phyloP scores from a whole-genome alignment of 1,284 basidiomycete species.

The Rugiboletus extremiorientalis region DNA sequence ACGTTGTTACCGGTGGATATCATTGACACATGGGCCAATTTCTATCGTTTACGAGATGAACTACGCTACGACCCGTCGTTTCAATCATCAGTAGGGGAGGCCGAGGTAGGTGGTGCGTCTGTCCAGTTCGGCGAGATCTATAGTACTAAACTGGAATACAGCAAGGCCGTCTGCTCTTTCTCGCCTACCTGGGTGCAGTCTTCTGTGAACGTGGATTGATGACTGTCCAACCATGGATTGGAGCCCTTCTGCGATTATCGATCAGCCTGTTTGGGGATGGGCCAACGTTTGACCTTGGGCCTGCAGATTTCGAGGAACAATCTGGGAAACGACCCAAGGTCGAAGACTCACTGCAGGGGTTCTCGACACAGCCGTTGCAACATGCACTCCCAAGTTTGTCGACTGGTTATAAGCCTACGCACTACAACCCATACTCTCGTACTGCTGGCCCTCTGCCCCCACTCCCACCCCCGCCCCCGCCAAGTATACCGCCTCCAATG shows the following conservation, averaged over 20 bases:
- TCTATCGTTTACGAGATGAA: conserved; percentile 57
- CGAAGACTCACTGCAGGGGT: conserved; percentile 30
- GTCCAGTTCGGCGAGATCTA: conserved; percentile 15
- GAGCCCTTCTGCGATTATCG: conserved; percentile 45
- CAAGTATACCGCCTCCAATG: conserved; percentile 28
- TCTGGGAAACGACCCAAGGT: conserved; percentile 32
- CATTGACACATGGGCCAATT: conserved; percentile 56
- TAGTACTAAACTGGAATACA: conserved; percentile 30
- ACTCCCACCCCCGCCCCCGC: conserved; percentile 19
- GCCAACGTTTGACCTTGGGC: conserved; percentile 22
- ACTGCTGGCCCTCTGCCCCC: conserved; percentile 12
- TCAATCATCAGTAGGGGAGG: conserved; percentile 38
- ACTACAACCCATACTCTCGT: conserved; percentile 35
- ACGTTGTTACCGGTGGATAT: conserved; percentile 44
- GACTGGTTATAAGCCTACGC: conserved; percentile 23
- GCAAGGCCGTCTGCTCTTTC: conserved; percentile 60
- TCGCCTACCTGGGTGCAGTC: conserved; percentile 67
- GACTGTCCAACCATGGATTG: conserved; percentile 59
- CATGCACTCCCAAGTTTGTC: conserved; percentile 28
- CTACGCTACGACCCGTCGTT: conserved; percentile 53
- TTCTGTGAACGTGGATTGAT: conserved; percentile 54
- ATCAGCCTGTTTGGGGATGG: conserved; percentile 19
- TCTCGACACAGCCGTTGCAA: conserved; percentile 34
- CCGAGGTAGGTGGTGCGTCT: conserved; percentile 44
- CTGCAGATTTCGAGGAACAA: conserved; percentile 31